A percentile compares a stretch with the other conserved stretches of the same genome.
phyloP scores from a whole-genome alignment of 2,329 filamentous ascomycete genomes.

The Pestalotiopsis sp. region DNA sequence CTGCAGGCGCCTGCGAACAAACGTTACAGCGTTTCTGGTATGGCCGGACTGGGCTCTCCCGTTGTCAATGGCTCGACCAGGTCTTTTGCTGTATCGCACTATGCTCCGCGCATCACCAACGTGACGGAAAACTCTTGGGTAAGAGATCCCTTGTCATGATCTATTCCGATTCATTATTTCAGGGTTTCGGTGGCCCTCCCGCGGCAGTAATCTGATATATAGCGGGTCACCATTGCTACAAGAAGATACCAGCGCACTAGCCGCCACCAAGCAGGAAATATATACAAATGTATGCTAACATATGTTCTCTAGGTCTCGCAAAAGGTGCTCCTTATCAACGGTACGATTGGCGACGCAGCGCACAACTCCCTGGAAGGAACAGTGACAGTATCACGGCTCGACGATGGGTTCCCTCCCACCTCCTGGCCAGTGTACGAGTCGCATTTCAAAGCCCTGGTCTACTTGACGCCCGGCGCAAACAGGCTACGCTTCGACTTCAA shows the following conservation, averaged over 20 bases:
- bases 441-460: slow-evolving; percentile 88
- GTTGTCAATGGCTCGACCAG: slow-evolving; percentile 53
- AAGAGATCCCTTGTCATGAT: slow-evolving; percentile 23
- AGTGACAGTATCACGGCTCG: slow-evolving; percentile 77
- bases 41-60: slow-evolving; percentile 63
- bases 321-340: slow-evolving; percentile 82
- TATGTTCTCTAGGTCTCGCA: slow-evolving; percentile 72
- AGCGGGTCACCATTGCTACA: too few species aligned
- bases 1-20: slow-evolving; percentile 46
- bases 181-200: too few species aligned
- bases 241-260: too few species aligned
- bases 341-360: slow-evolving; percentile 75
- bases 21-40: slow-evolving; percentile 66
- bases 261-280: not conserved
- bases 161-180: too few species aligned
- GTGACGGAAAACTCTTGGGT: slow-evolving; percentile 85
- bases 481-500: slow-evolving; percentile 84
- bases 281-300: not conserved
- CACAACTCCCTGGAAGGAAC: slow-evolving; percentile 75
- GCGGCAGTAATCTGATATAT: too few species aligned
- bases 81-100: slow-evolving; percentile 70
- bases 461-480: slow-evolving; percentile 91
- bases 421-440: slow-evolving; percentile 88
- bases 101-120: slow-evolving; percentile 79
- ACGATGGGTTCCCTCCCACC: slow-evolving; percentile 82